A percentile compares a stretch with the other conserved stretches of the same genome.
Evolutionary conservation across 345 rosid genomes (phyloP).

Genomic region (Kandelia obovata): DNA sequence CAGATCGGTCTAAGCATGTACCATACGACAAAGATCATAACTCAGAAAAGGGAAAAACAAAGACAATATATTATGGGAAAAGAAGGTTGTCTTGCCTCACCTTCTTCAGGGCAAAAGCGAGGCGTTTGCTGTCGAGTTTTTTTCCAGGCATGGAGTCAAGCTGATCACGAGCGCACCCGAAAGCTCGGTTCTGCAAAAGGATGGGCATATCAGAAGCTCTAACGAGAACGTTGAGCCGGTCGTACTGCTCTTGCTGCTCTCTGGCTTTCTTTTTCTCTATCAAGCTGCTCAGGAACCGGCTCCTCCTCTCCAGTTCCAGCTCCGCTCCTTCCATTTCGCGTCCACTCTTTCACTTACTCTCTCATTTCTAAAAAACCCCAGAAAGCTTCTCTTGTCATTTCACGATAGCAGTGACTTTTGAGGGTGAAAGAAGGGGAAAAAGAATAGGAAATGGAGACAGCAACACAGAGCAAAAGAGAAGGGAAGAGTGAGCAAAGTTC

Average conservation of each 20-base stretch:
- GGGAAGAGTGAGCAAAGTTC: neutral
- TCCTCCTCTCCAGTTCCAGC: conserved; percentile 84
- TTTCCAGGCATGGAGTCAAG: conserved; percentile 71
- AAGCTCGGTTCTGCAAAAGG: conserved; percentile 62
- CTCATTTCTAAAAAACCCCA: neutral
- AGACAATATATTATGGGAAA: neutral
- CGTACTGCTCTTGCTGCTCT: conserved; percentile 56
- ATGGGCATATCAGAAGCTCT: conserved; percentile 88
- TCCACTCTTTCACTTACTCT: neutral
- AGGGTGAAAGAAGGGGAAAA: neutral
- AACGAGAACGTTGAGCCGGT: conserved; percentile 57
- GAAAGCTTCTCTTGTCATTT: neutral
- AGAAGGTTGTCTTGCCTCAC: conserved; percentile 14
- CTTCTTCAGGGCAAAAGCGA: conserved; percentile 94
- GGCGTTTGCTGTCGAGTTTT: conserved; percentile 74
- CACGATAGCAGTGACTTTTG: neutral
- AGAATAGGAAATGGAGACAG: neutral
- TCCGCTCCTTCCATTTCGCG: conserved; percentile 68
- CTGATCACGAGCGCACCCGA: conserved; percentile 66
- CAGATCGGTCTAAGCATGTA: neutral
- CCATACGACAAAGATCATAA: neutral
- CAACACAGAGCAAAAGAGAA: neutral
- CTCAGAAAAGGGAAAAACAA: neutral
- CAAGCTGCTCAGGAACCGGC: conserved; percentile 78
- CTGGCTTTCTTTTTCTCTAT: conserved; percentile 87